Base-by-base conservation (phyloP, 2,329 filamentous ascomycete genomes). In the Aspergillus ibericus region DNA sequence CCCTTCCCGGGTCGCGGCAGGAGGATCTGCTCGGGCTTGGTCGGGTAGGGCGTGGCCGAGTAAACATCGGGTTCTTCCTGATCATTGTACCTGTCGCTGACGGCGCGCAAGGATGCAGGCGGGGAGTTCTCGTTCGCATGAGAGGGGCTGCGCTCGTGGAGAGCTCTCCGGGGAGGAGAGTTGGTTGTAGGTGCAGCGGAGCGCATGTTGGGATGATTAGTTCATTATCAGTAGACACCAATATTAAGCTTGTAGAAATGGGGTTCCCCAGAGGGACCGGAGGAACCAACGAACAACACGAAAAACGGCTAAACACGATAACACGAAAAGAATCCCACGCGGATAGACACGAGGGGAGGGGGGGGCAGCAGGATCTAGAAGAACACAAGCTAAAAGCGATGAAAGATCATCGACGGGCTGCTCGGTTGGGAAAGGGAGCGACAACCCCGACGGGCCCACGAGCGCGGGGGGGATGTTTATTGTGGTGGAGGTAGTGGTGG, bases 121-220 rank as follows among this genome's bases (percentile, higher is more conserved):
- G 70, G 70, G 8, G 75, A 72, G 55, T 67, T 64, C 65, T 78
- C 73, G 61, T 82, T 81, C 46, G 73, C 74, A 56, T 80, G 75
- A 29, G 79, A 81, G 38, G 74, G 72, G 22, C 70, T 77, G 62
- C 78, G 75, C 68, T 81, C 79, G 68, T 79, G 76, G 53, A 81
- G 74, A 57, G 76, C 75, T 64, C 72, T 74, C 63, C 78, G 72
- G 66, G 65, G 70, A 34, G 76, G 73, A 50, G 76, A 63, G 40
- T 64, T 67, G 38, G 71, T 62, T 47, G 68, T 63, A 60, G 63
- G 64, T 57, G 64, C 62, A 56, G 64, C 61, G 42, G 70, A 73
- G 64, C 73, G 69, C 72, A 76, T 77, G 57, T 57, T 62, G 72
- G 49, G 54, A 48, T 46, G 44, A 70, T 70, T 69, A 72, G 64